phyloP scores from a whole-genome alignment of 371 early-diverging fungal genomes.

The Conidiobolus incongruus region DNA sequence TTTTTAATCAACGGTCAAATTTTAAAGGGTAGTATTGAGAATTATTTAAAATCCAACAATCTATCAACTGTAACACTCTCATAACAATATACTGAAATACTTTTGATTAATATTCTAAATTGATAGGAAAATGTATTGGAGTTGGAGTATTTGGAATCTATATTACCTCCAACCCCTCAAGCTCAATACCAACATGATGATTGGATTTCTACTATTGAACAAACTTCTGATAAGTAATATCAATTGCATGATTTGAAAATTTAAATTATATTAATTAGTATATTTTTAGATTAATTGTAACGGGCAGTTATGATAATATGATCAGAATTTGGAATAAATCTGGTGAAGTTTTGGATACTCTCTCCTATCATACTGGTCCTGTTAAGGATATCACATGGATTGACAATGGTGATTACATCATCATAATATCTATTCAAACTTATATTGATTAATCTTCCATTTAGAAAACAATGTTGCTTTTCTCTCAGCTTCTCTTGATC shows the following conservation, averaged over 20 bases:
- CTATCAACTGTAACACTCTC: constrained; percentile 42
- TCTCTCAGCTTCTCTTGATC: constrained; percentile 9
- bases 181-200: constrained; percentile 71
- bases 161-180: constrained; percentile 59
- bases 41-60: constrained; percentile 36
- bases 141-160: constrained; percentile 79
- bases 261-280: neutral
- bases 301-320: constrained; percentile 67
- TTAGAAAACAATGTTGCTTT: too few relatives aligned
- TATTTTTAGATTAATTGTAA: constrained; percentile 25
- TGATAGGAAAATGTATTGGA: constrained; percentile 54
- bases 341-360: constrained; percentile 40
- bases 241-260: neutral
- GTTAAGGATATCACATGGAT: constrained; percentile 44
- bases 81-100: neutral
- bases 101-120: neutral
- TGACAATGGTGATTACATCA: constrained; percentile 7
- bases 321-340: constrained; percentile 62
- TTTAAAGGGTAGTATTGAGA: constrained; percentile 44
- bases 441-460: neutral
- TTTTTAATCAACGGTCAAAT: constrained; percentile 79
- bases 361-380: constrained; percentile 42
- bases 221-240: neutral
- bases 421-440: neutral
- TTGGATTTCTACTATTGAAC: constrained; percentile 67